Evolutionary conservation across 768 basidiomycete genomes (phyloP), one percentile per base, ranked within the genome.

Genomic region (Suillus bovinus): DNA sequence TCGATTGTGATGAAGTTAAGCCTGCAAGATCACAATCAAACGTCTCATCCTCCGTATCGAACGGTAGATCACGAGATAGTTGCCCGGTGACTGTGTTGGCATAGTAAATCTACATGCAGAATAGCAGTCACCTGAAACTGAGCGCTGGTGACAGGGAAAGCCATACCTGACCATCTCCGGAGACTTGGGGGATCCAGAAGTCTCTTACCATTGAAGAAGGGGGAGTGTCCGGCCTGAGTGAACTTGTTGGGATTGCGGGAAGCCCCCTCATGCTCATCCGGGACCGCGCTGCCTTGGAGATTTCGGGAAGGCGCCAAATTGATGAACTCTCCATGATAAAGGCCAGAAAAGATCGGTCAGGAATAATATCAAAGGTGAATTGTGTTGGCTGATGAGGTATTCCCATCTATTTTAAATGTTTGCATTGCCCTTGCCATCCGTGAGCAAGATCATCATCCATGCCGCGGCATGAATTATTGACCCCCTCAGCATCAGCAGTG

Each of bases 131-230:
- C n/a, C 52, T 57, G 55, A 34, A 11, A 17, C 34, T 41, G 38
- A 29, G 67, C 57, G 34, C 61, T 36, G 10, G 47, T 11, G 20
- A 24, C 27, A 36, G 5, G 44, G 61, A 63, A 60, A 61, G 62
- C 74, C 80, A 66, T 68, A 94, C 94, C 84, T 92, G 91, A 63
- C 93, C 92, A 65, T 90, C 85, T 16, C 81, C 74, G 2, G 91
- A 88, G 55, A 96, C 85, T 69, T 89, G 86, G 11, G 96, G 96
- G 67, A 95, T 87, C 96, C 96, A 98, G 72, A 89, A 95, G 68
- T 96, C 91, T 67, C 81, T 86, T 49, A 16, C 47, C 17, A 49
- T 29, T 20, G 83, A 81, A 56, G 66, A 80, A 54, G 66, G 49
- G 3, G 63, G 55, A 3, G 55, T 60, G 20, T 70, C 50, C 0